Base-by-base conservation (phyloP, 805 yeast genomes). In the Kodamaea kakaduensis region DNA sequence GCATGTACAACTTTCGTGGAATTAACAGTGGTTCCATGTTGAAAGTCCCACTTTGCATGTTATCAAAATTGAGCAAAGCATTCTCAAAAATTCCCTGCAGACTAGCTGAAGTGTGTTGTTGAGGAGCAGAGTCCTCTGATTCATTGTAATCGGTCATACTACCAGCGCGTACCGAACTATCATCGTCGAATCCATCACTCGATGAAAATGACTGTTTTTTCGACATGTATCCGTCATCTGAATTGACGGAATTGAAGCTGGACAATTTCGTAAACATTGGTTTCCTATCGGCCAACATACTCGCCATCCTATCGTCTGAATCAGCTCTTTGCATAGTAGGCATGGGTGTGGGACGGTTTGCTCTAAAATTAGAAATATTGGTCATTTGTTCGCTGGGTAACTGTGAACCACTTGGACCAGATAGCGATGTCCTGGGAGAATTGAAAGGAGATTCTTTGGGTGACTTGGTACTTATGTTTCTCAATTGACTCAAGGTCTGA, bases 1-100 rank as follows among this genome's bases (percentile, higher is more conserved):
- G 93, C 43, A 84, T 53, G 45, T 79, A 83, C 17, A 84, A 52
- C 12, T 77, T 69, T 41, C 94, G 66, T 10, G 94, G 93, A 23
- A 81, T 68, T 37, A 76, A 63, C 22, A 81, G 56, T 5, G 85
- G 79, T 45, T 81, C 87, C 58, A 81, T 59, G 25, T 43, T 46
- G 42, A 57, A 64, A 18, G 51, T 48, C 0, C 54, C 56, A 37
- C 48, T 48, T 32, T 60, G 59, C 5, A 52, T 43, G 33, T 52
- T 50, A 15, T 64, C 65, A 44, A 66, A 61, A 38, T 61, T 54
- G 19, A 64, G 46, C 27, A 61, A 47, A 3, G 51, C 53, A 32
- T 51, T 51, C 8, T 44, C 51, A 36, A 49, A 40, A 4, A 43
- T 28, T 12, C 43, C 36, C 12, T 12, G 23, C 13, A 17, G 33